Conservation (phyloP, 2,329 filamentous ascomycete species). For the Fusarium buharicum region DNA sequence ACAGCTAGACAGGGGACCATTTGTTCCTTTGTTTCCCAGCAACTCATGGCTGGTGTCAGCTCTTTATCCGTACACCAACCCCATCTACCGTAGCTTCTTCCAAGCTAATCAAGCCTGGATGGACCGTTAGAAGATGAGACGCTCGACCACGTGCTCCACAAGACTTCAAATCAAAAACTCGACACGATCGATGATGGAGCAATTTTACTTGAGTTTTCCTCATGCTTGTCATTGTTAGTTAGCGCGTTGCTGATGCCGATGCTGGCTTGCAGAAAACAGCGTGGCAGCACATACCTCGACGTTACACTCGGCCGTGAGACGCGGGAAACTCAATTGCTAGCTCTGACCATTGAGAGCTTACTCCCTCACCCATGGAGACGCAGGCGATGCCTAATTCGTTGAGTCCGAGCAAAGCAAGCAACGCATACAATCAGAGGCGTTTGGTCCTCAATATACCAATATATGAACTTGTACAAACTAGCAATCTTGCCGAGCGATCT, state of each 20-base stretch:
- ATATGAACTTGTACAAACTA: slow-evolving; percentile 1
- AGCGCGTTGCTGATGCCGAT: slow-evolving; percentile 23
- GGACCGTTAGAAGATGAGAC: slow-evolving; percentile 5
- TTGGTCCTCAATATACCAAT: not conserved
- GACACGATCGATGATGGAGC: slow-evolving; percentile 25
- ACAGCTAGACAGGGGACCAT: slow-evolving; percentile 6
- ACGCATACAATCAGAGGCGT: not conserved
- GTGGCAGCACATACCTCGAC: slow-evolving; percentile 23
- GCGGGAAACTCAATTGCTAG: slow-evolving; percentile 25
- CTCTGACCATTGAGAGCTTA: not conserved
- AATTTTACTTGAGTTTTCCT: slow-evolving; percentile 8
- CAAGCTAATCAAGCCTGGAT: not conserved
- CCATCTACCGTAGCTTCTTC: slow-evolving; percentile 1
- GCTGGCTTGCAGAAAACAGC: slow-evolving; percentile 24
- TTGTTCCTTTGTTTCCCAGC: slow-evolving; percentile 4
- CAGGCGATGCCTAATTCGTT: slow-evolving; percentile 6
- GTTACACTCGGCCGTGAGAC: slow-evolving; percentile 29
- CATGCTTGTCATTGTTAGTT: slow-evolving; percentile 1
- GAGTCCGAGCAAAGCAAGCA: not conserved
- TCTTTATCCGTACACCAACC: slow-evolving; percentile 9
- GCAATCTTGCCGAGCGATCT: slow-evolving; percentile 14
- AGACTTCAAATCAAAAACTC: slow-evolving; percentile 17
- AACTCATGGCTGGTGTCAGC: not conserved
- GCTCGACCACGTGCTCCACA: slow-evolving; percentile 26
- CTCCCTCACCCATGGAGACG: slow-evolving; percentile 3